phyloP scores from a whole-genome alignment of 441 rosid species.

The Pelargonium myrrhifolium region DNA sequence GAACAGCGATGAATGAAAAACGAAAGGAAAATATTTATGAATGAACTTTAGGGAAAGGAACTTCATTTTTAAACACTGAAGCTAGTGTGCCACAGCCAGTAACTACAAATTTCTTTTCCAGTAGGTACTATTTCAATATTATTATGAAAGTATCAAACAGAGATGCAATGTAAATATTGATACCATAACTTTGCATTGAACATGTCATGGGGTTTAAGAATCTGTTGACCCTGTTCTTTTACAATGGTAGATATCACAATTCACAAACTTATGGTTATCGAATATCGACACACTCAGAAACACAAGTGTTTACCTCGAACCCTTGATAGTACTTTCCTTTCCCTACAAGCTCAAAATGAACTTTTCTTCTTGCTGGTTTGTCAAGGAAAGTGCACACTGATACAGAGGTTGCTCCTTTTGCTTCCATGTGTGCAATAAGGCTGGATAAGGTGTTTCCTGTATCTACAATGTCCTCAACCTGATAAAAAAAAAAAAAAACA shows the following conservation, averaged over 20 bases:
- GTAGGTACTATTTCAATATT: too few relatives aligned
- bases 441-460: constrained; percentile 61
- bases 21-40: too few relatives aligned
- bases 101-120: too few relatives aligned
- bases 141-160: too few relatives aligned
- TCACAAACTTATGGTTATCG: neutral
- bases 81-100: too few relatives aligned
- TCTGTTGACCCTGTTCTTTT: neutral
- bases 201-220: neutral
- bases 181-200: neutral
- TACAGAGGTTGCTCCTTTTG: constrained; percentile 66
- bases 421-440: constrained; percentile 46
- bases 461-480: constrained; percentile 96
- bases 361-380: constrained; percentile 60
- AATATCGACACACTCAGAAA: neutral
- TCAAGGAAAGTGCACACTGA: constrained; percentile 79
- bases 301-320: constrained; percentile 44
- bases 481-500: constrained; percentile 14
- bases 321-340: constrained; percentile 74
- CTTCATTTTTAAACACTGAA: too few relatives aligned
- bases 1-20: too few relatives aligned
- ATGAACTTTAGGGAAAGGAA: too few relatives aligned
- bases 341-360: constrained; percentile 53
- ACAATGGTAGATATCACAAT: neutral
- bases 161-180: neutral